Evolutionary conservation across 805 yeast species (phyloP).

Genomic region (Yamadazyma takamatsuzukensis): DNA sequence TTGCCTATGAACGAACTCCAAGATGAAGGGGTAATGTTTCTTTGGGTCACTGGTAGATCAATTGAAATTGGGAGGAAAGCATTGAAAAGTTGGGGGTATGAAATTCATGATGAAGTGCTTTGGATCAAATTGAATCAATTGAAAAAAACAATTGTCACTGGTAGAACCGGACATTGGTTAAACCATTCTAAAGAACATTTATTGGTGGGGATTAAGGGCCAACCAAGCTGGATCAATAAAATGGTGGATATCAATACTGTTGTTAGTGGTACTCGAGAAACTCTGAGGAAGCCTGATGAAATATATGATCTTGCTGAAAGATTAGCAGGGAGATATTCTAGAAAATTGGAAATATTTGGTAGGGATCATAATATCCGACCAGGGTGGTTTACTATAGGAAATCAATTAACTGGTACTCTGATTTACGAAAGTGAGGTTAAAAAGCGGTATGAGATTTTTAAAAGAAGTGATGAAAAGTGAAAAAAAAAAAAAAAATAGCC

Average conservation of each 20-base stretch:
- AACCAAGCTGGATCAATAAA: constrained; percentile 66
- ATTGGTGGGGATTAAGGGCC: constrained; percentile 80
- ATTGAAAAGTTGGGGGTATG: constrained; percentile 78
- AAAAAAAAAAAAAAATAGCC: neutral
- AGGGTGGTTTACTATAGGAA: constrained; percentile 90
- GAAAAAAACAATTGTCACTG: constrained; percentile 86
- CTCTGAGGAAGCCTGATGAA: constrained; percentile 90
- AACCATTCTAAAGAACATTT: constrained; percentile 93
- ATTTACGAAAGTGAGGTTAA: constrained; percentile 58
- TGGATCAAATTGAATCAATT: constrained; percentile 93
- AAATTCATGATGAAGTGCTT: constrained; percentile 70
- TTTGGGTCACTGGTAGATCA: constrained; percentile 96
- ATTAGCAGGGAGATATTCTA: constrained; percentile 68
- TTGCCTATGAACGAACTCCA: constrained; percentile 69
- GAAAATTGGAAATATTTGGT: constrained; percentile 88
- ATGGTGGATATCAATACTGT: constrained; percentile 71
- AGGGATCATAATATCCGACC: constrained; percentile 80
- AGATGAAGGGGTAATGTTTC: constrained; percentile 74
- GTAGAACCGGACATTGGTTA: constrained; percentile 96
- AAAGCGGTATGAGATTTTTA: constrained; percentile 31
- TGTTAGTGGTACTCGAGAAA: constrained; percentile 82
- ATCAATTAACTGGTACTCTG: constrained; percentile 61
- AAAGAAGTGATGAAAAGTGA: constrained; percentile 4
- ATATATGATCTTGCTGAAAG: constrained; percentile 81
- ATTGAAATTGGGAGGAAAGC: constrained; percentile 83